phyloP scores from a whole-genome alignment of 306 rosid species.

The Cicer pinnatifidum region DNA sequence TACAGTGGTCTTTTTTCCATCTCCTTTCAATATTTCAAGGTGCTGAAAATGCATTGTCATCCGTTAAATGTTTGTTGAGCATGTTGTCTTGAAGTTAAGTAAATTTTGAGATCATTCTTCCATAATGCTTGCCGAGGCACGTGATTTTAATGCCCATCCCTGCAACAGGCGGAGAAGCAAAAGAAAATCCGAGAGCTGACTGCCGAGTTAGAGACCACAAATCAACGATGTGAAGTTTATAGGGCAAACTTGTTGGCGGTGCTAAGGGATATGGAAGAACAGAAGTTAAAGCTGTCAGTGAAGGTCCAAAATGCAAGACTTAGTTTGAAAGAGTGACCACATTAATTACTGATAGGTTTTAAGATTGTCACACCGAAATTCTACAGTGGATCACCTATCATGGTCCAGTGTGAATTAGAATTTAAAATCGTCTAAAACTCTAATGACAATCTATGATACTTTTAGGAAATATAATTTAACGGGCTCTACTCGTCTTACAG shows the following conservation, averaged over 20 bases:
- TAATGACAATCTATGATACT: no score
- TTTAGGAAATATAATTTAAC: no score
- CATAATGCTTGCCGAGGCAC: neutral
- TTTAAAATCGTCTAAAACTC: no score
- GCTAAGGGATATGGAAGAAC: constrained; percentile 94
- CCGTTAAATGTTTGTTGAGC: constrained; percentile 26
- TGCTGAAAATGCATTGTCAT: constrained; percentile 18
- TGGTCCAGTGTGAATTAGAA: no score
- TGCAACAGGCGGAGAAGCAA: constrained; percentile 73
- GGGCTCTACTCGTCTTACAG: no score
- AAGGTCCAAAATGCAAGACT: constrained; percentile 95
- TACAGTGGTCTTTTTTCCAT: constrained; percentile 1
- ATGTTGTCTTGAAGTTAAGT: constrained; percentile 1
- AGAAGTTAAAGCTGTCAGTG: constrained; percentile 82
- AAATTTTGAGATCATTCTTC: constrained; percentile 14
- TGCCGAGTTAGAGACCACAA: constrained; percentile 69
- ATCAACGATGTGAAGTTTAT: constrained; percentile 87
- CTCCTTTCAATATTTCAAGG: constrained; percentile 8
- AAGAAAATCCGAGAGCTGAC: constrained; percentile 76
- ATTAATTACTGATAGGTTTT: constrained; percentile 18
- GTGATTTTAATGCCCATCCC: constrained; percentile 8
- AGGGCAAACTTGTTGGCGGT: constrained; percentile 80
- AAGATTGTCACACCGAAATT: neutral
- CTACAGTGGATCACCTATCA: no score
- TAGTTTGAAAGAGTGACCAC: constrained; percentile 80